Percentiles rank a stretch among this genome's conserved stretches.
These are phyloP conservation scores for Solanum tacnaense DNA, from an alignment of 257 asterid genomes.

Conservation along the genomic window DNA sequence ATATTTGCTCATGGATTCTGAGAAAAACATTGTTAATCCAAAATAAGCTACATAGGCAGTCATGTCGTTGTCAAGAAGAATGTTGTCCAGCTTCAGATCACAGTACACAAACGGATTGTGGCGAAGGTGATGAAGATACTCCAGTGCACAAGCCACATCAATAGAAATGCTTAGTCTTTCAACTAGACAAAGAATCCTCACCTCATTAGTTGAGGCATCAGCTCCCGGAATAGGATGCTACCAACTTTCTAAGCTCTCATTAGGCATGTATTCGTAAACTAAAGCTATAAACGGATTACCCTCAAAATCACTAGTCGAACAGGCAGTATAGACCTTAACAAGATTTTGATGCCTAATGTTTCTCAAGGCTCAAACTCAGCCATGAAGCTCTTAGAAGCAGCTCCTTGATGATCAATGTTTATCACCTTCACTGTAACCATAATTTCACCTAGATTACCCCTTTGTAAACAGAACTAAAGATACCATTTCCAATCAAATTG, in stretches of 20 bases:
- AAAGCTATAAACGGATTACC: constrained; percentile 8
- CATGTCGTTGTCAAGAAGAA: constrained; percentile 1
- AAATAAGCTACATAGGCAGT: constrained; percentile 6
- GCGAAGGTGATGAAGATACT: constrained; percentile 5
- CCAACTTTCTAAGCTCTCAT: constrained; percentile 1
- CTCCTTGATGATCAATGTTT: not conserved
- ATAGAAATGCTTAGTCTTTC: not conserved
- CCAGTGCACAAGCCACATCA: constrained; percentile 3
- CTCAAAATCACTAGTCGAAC: not conserved
- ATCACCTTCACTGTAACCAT: constrained; percentile 1
- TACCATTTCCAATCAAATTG: constrained; percentile 1
- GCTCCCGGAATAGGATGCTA: not conserved
- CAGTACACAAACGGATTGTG: not conserved
- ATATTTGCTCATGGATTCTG: not conserved
- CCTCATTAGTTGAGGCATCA: not conserved
- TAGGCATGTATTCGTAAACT: constrained; percentile 4
- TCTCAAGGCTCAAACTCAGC: not conserved
- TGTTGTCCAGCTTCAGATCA: constrained; percentile 4
- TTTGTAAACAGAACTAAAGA: constrained; percentile 6
- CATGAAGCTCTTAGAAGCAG: not conserved
- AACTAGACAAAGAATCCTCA: not conserved
- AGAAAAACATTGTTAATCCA: constrained; percentile 3
- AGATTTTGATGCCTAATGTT: constrained; percentile 1
- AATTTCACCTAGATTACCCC: not conserved
- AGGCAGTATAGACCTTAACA: not conserved